Conservation (phyloP, 2,329 filamentous ascomycete species). For the Ceratocystis cacaofunesta region DNA sequence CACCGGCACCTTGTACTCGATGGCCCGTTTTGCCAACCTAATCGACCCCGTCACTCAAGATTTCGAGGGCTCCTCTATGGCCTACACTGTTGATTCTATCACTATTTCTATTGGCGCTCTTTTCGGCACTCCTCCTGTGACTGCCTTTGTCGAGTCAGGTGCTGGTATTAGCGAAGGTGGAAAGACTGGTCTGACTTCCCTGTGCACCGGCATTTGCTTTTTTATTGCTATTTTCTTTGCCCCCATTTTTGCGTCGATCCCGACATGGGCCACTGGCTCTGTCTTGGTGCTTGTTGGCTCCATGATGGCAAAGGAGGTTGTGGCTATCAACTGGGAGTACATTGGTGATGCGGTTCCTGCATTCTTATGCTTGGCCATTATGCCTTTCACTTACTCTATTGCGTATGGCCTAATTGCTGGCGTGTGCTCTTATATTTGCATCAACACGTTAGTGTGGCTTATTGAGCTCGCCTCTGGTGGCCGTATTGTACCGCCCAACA, state of each 20-base stretch:
- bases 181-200: constrained; percentile 56
- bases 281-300: constrained; percentile 79
- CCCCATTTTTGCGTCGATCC: constrained; percentile 61
- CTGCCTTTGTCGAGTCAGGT: constrained; percentile 61
- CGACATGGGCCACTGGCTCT: constrained; percentile 68
- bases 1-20: constrained; percentile 65
- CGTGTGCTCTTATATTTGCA: constrained; percentile 58
- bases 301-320: constrained; percentile 66
- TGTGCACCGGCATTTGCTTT: constrained; percentile 55
- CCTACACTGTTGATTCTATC: constrained; percentile 57
- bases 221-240: constrained; percentile 60
- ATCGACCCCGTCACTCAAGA: constrained; percentile 55
- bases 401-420: constrained; percentile 74
- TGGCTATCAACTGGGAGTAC: constrained; percentile 81
- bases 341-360: constrained; percentile 71
- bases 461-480: constrained; percentile 52
- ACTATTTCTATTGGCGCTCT: constrained; percentile 58
- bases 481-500: constrained; percentile 58
- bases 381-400: constrained; percentile 85
- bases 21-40: constrained; percentile 58
- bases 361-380: constrained; percentile 68
- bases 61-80: constrained; percentile 71
- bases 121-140: constrained; percentile 55
- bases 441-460: constrained; percentile 58
- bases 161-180: constrained; percentile 64